phyloP scores from a whole-genome alignment of 108 stramenopile species.

The Epipyxis sp. region DNA sequence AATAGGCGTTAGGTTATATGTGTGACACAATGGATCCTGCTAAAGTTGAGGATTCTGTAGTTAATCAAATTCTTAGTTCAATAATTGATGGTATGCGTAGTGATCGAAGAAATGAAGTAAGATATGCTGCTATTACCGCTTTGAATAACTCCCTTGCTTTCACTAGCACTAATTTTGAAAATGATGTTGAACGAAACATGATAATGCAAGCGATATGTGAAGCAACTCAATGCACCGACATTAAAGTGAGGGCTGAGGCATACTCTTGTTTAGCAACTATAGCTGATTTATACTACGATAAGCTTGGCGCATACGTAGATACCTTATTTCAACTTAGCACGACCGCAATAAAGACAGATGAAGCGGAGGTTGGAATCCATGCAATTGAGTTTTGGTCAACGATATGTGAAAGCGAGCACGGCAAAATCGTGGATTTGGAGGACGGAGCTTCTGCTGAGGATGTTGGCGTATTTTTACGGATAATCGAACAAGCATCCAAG shows the following conservation, averaged over 20 bases:
- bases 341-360: slow-evolving; percentile 71
- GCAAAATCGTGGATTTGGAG: slow-evolving; percentile 66
- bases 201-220: slow-evolving; percentile 91
- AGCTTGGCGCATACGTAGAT: slow-evolving; percentile 81
- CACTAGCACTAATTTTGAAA: slow-evolving; percentile 83
- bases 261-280: slow-evolving; percentile 82
- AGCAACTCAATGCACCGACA: slow-evolving; percentile 73
- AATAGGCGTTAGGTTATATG: slow-evolving; percentile 89
- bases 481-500: slow-evolving; percentile 3
- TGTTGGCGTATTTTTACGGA: background rate
- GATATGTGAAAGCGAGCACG: slow-evolving; percentile 79
- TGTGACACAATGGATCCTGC: slow-evolving; percentile 71
- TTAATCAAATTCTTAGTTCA: slow-evolving; percentile 85
- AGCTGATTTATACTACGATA: slow-evolving; percentile 84
- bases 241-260: slow-evolving; percentile 67
- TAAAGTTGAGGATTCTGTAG: slow-evolving; percentile 69
- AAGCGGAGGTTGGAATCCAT: slow-evolving; percentile 62
- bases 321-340: slow-evolving; percentile 82
- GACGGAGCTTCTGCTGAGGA: slow-evolving; percentile 37
- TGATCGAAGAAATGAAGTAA: slow-evolving; percentile 68
- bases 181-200: slow-evolving; percentile 75
- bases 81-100: slow-evolving; percentile 89
- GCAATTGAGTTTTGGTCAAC: slow-evolving; percentile 95
- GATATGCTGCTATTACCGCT: slow-evolving; percentile 79
- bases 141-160: slow-evolving; percentile 83